A percentile compares a stretch with the other conserved stretches of the same genome.
Evolutionary conservation across 345 rosid species (phyloP).

Genomic region (Salix caprea): DNA sequence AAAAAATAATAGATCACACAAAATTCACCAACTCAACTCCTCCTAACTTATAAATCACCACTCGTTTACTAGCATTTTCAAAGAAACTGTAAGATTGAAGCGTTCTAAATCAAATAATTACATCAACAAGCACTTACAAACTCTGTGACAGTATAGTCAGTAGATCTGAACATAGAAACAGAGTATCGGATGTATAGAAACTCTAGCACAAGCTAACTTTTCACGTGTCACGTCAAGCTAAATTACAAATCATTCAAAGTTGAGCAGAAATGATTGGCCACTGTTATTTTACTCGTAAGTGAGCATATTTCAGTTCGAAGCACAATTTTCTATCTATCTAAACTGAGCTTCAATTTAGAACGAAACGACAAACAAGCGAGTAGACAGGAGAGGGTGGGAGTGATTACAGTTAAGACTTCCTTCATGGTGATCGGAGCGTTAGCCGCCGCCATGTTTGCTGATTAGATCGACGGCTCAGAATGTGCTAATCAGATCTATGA

Average conservation of each 20-base stretch:
- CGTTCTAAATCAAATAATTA: background rate
- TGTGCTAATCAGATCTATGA: slow-evolving; percentile 37
- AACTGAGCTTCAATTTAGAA: background rate
- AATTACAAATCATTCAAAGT: slow-evolving; percentile 3
- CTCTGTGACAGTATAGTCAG: background rate
- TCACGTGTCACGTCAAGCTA: background rate
- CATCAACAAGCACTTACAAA: background rate
- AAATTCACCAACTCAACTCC: background rate
- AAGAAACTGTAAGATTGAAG: background rate
- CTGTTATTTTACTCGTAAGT: background rate
- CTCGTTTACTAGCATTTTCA: background rate
- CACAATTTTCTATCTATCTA: background rate
- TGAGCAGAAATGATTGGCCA: background rate
- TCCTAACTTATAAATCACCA: background rate
- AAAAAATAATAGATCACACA: slow-evolving; percentile 13
- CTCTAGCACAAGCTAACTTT: background rate
- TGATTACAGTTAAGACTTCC: slow-evolving; percentile 70
- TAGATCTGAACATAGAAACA: slow-evolving; percentile 5
- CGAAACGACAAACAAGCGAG: background rate
- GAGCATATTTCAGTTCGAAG: background rate
- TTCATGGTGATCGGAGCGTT: slow-evolving; percentile 92
- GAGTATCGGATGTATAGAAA: background rate
- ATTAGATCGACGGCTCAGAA: slow-evolving; percentile 37
- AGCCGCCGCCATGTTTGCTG: slow-evolving; percentile 72
- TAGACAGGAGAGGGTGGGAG: background rate